phyloP scores from a whole-genome alignment of 1,284 basidiomycete genomes.

The Puccinia horiana region DNA sequence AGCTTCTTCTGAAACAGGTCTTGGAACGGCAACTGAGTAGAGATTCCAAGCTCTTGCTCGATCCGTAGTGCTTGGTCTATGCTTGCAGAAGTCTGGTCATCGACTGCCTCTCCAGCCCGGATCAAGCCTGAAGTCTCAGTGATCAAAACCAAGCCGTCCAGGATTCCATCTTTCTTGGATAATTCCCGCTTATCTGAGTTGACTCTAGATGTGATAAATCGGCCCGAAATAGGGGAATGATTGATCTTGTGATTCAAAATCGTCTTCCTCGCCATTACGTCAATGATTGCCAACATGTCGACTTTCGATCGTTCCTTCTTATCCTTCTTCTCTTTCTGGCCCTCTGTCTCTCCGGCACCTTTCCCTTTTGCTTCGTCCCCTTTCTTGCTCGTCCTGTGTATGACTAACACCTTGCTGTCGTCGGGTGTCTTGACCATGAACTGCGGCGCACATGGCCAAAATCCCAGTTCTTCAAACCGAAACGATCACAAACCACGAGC shows the following conservation, averaged over 20 bases:
- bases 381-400: neutral
- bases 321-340: neutral
- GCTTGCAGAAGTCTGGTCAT: neutral
- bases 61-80: slow-evolving; percentile 1
- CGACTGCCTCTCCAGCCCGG: slow-evolving; percentile 20
- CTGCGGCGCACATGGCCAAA: slow-evolving; percentile 21
- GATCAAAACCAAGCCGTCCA: slow-evolving; percentile 42
- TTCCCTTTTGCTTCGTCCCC: neutral
- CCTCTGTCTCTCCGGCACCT: neutral
- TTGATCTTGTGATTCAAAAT: slow-evolving; percentile 12
- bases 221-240: neutral
- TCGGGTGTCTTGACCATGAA: slow-evolving; percentile 30
- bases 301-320: neutral
- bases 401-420: neutral
- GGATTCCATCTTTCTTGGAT: slow-evolving; percentile 9
- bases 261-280: slow-evolving; percentile 19
- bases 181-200: neutral
- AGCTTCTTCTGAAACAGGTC: slow-evolving; percentile 25
- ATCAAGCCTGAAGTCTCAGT: slow-evolving; percentile 17
- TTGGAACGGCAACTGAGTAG: slow-evolving; percentile 24
- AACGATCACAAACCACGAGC: neutral
- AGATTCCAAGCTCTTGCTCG: slow-evolving; percentile 26
- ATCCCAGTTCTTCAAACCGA: slow-evolving; percentile 3
- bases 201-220: neutral
- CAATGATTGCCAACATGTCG: slow-evolving; percentile 12